Evolutionary conservation across 345 rosid genomes (phyloP).

Genomic region (Linum trigynum): DNA sequence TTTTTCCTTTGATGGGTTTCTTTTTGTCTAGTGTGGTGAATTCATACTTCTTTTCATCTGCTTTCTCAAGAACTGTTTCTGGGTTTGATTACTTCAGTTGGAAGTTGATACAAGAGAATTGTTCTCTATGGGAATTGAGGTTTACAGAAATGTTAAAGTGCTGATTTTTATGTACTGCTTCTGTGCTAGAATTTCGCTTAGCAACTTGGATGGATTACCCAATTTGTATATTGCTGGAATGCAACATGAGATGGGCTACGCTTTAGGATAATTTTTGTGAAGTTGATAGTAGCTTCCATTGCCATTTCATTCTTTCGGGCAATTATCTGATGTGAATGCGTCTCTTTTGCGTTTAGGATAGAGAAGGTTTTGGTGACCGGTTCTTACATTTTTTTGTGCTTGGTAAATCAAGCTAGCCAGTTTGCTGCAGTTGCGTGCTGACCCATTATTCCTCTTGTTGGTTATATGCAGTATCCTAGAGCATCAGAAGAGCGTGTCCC

Average conservation of each 20-base stretch:
- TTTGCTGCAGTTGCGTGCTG: not conserved
- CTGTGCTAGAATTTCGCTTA: no score
- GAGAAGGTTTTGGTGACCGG: no score
- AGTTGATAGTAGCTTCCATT: no score
- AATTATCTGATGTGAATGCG: not conserved
- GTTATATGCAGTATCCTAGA: slow-evolving; percentile 26
- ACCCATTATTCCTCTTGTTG: slow-evolving; percentile 8
- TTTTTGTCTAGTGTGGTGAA: not conserved
- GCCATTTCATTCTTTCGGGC: not conserved
- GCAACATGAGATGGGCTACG: no score
- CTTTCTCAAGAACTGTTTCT: slow-evolving; percentile 2
- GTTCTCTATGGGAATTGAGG: not conserved
- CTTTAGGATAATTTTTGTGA: no score
- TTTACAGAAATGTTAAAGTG: no score
- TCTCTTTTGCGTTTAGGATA: not conserved
- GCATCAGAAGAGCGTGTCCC: slow-evolving; percentile 19
- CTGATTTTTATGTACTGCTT: no score
- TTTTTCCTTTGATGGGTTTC: not conserved
- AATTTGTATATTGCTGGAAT: no score
- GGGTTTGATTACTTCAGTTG: not conserved
- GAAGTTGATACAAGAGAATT: not conserved
- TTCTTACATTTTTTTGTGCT: no score
- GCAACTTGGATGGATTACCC: no score
- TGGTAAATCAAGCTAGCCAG: not conserved
- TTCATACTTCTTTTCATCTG: slow-evolving; percentile 2